Base-by-base conservation (phyloP, 148 eudicot species). In the Spergularia marina region DNA sequence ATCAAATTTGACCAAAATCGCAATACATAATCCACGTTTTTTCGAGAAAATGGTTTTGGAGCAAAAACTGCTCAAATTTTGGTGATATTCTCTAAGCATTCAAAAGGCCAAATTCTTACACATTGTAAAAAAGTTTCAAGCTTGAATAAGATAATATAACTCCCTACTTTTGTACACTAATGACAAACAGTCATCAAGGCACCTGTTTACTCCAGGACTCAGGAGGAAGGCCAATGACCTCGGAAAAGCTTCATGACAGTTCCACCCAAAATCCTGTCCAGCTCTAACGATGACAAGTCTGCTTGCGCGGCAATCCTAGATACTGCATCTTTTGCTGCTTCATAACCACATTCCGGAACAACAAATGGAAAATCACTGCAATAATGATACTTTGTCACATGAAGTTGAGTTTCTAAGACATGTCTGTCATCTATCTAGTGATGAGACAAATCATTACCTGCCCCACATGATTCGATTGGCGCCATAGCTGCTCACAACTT, bases 381-480 rank as follows among this genome's bases (percentile, higher is more conserved):
- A 2, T 21, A 76, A 47, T 64, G 16, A 59, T 17, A 21, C 39
- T 36, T 2, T 73, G 30, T 4, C 52, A 2, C 21, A 47, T 15
- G 36, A 9, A 36, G 52, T 55, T 39, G 34, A 72, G 53, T 58
- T 53, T 34, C 21, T 15, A 23, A 74, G 23, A 25, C 17, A 15
- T 30, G 17, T 18, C 6, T 41, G 53, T 56, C 40, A 21, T 58
- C 23, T 9, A 72, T 72, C 49, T 12, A 12, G 60, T 67, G 53
- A 53, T 52, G 11, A 18, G 62, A 49, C 44, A 60, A 10, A 68
- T 49, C 16, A 5, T 80, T 91, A 91, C 98, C 97, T 94, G 76
- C 98, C 97, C 97, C 97, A 94, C 98, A 94, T 94, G 81, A 94
- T 77, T 66, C 97, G 92, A 80, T 86, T 79, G 81, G 97, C 94